These are phyloP conservation scores for Aureobasidium vineae DNA, from an alignment of 2,329 filamentous ascomycete species.

Conservation along the genomic window DNA sequence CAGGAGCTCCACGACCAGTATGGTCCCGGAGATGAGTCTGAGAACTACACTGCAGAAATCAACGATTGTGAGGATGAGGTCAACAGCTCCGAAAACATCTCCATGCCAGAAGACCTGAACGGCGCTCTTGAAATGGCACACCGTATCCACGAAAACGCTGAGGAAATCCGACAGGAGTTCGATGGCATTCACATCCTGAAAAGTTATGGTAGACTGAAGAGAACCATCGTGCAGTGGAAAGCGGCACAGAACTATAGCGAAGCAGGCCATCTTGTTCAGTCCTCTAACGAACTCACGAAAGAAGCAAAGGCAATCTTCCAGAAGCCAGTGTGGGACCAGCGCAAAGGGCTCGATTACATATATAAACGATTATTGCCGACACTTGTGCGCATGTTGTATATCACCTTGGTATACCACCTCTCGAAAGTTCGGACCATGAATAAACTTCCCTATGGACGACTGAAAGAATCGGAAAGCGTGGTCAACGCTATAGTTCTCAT, in stretches of 20 bases:
- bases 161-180: neutral
- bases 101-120: neutral
- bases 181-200: neutral
- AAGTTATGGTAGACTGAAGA: neutral
- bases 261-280: neutral
- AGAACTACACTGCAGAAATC: neutral
- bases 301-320: neutral
- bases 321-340: neutral
- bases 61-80: neutral
- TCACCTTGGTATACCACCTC: neutral
- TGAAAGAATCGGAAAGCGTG: neutral
- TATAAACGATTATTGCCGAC: neutral
- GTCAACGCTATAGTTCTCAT: neutral
- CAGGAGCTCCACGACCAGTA: neutral
- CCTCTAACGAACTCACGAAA: neutral
- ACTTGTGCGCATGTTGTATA: constrained; percentile 3
- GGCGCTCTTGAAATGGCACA: neutral
- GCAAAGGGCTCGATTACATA: neutral
- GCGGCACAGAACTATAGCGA: neutral
- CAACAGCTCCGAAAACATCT: neutral
- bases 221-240: neutral
- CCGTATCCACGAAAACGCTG: neutral
- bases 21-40: neutral
- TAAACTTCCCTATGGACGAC: neutral
- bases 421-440: neutral